Base-by-base conservation (phyloP, 2,329 filamentous ascomycete species). In the Bipolaris zeicola region DNA sequence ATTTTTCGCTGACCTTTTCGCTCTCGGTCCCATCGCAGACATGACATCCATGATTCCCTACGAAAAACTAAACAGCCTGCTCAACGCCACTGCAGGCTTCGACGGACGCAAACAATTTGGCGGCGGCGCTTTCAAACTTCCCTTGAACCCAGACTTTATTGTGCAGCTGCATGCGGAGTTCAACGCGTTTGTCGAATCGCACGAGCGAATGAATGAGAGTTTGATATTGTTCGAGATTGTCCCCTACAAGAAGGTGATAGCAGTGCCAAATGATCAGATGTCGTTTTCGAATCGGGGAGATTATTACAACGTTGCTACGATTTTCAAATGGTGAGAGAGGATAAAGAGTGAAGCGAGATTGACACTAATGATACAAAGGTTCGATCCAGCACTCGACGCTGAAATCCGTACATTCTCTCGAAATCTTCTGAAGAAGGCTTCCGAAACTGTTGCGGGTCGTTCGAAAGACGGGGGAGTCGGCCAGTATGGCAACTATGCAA, bases 91-190 rank as follows among this genome's bases (percentile, higher is more conserved):
- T 1, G 57, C 63, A 1, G 61, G 57, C 14, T 73, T 69, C 45
- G 79, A 78, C 1, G 76, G 74, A 6, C 67, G 77, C 33, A 76
- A 75, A 57, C 67, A 66, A 13, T 76, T 77, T 54, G 73, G 72
- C 50, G 75, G 75, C 14, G 71, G 70, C 0, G 71, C 70, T 2
- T 75, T 76, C 57, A 71, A 72, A 24, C 41, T 72, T 3, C 77
- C 77, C 0, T 52, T 78, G 1, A 52, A 62, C 18, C 26, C 62
- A 0, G 39, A 22, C 0, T 70, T 75, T 22, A 69, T 74, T 3
- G 46, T 62, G 31, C 42, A 52, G 5, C 48, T 76, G 14, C 60
- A 71, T 20, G 55, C 64, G 1, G 67, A 74, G 14, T 73, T 72
- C 26, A 52, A 58, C 6, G 61, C 54, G 1, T 72, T 76, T 34